A percentile compares a stretch with the other conserved stretches of the same genome.
These are phyloP conservation scores for Rusavskia elegans DNA, from an alignment of 495 filamentous ascomycete species.

Conservation along the genomic window DNA sequence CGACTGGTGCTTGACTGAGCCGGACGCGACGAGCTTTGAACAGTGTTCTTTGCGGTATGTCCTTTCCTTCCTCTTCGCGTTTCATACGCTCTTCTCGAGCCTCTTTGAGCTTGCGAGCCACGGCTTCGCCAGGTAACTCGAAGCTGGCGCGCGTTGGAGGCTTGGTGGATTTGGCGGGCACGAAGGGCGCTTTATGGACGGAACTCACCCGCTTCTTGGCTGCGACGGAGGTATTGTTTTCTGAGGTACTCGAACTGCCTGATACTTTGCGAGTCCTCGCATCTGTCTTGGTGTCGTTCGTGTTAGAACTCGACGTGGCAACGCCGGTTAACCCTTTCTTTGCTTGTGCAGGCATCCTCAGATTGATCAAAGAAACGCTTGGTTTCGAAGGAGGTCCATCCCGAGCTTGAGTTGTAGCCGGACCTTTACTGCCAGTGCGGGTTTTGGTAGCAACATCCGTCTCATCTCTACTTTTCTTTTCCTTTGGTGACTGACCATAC, in stretches of 20 bases:
- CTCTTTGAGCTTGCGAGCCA: constrained; percentile 52
- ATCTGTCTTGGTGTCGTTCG: background rate
- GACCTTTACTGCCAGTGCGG: background rate
- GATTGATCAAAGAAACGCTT: background rate
- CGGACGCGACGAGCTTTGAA: constrained; percentile 52
- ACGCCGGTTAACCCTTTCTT: background rate
- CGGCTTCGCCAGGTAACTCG: constrained; percentile 56
- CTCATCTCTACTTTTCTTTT: background rate
- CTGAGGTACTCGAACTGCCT: background rate
- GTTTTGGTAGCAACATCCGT: background rate
- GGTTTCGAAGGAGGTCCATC: background rate
- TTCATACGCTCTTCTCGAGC: constrained; percentile 47
- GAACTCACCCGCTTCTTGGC: constrained; percentile 19
- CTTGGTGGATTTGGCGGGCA: constrained; percentile 40
- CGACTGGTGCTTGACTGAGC: constrained; percentile 18
- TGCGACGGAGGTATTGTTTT: background rate
- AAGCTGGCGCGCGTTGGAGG: constrained; percentile 46
- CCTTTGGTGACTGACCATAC: background rate
- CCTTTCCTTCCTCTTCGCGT: constrained; percentile 33
- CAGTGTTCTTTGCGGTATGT: constrained; percentile 26
- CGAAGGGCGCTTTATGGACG: constrained; percentile 23
- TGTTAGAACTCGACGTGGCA: too few species aligned
- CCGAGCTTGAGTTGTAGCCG: background rate
- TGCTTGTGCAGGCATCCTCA: background rate
- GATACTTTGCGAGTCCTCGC: background rate